Base-by-base conservation (phyloP, 2,329 filamentous ascomycete genomes). In the Cadophora gregata region DNA sequence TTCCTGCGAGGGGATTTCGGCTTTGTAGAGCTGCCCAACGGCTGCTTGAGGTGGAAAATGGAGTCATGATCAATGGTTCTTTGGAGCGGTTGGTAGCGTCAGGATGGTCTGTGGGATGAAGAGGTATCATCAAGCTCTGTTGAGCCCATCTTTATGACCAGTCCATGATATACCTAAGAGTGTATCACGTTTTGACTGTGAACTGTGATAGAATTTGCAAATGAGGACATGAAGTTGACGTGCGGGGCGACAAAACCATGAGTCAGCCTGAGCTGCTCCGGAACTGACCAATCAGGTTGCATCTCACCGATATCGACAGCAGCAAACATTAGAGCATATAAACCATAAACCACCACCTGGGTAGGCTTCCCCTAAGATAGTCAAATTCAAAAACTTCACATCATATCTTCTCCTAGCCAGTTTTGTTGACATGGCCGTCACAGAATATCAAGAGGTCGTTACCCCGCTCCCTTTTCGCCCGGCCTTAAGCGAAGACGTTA, bases 1-100 rank as follows among this genome's bases (percentile, higher is more conserved):
- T 76, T 63, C 80, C 75, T 1, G 80, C 77, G 24, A 72, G 68
- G 38, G 79, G 73, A 66, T 81, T 76, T 56, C 81, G 80, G 24
- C 65, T 62, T 47, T 66, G 55, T 7, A 77, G 66, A n/a, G 74
- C 74, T 33, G 67, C 56, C 73, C 73, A 75, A 62, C 74, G 74
- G 21, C 59, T 63, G 25, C 55, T 61, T 21, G 69, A 45, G 4
- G 70, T 71, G 29, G 56, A 58, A 63, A 74, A 74, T 27, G 56
- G 27, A 50, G 65, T 19, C 69, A 70, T 70, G 36, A 51, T 60
- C 14, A 14, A 16, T 29, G 3, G 10, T 6, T 33, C 31, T 19
- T 31, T 48, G 27, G 51, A 36, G 12, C 36, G 8, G 36, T 3
- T 42, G 14, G 7, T 42, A 9, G n/a, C 36, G 6, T 12, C 36